Evolutionary conservation across 2,329 filamentous ascomycete species (phyloP), one percentile per base, ranked within the genome.

Genomic region (Sporothrix brunneoviolacea): DNA sequence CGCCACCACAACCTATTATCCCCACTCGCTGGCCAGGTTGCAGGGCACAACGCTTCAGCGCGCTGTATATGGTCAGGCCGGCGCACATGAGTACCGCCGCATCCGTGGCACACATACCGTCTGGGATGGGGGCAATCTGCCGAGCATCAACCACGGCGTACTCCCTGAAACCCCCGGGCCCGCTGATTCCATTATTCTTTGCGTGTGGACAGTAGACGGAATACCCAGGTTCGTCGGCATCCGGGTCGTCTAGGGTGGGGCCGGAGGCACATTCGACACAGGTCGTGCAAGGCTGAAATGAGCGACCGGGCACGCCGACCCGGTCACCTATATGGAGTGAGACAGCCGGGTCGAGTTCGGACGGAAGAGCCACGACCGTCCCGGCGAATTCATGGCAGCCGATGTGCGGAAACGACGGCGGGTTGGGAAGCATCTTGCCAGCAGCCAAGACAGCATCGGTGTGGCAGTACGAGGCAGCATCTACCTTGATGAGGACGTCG

Each of bases 391-490:
- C 33, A 12, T 46, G 43, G 22, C 43, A 38, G 9, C 33, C 33
- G 33, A 46, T 24, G 43, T 37, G 43, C 8, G 43, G 43, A 15
- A 46, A 18, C 2, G 28, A 35, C 8, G 28, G 18, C 30, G 42
- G 42, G 33, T 28, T 28, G 13, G 32, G 43, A 7, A 19, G 19
- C 33, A 46, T 38, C 33, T 28, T 28, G 19, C 43, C 33, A 12
- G 43, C 43, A 4, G 43, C 43, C 12, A 38, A 8, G 2, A 46
- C 43, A 15, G 43, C 43, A 18, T 46, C 43, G 10, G 43, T 46
- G 43, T 46, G 43, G 33, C 43, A 46, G 33, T 38, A 46, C 3
- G 33, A 46, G 5, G 43, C 43, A 3, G 43, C 43, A 16, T 37
- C 32, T 2, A 46, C 43, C 8, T 27, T 36, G 22, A 46, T 9